Evolutionary conservation across 2,329 filamentous ascomycete genomes (phyloP).

Genomic region (Penicillium expansum): DNA sequence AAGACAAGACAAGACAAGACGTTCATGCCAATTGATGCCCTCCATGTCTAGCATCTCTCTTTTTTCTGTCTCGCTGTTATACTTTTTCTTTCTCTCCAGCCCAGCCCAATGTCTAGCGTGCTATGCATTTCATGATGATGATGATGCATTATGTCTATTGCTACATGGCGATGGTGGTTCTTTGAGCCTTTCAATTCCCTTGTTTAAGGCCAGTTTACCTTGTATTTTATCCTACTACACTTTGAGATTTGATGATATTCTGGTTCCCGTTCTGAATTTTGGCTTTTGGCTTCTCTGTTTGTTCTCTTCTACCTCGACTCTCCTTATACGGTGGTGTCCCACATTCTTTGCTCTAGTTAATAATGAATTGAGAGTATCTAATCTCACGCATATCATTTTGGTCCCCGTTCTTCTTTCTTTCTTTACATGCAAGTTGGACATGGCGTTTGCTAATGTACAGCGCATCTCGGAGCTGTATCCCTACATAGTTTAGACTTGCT

Average conservation of each 20-base stretch:
- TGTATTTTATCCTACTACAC: background rate
- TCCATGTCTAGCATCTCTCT: constrained; percentile 7
- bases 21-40: constrained; percentile 14
- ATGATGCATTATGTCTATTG: constrained; percentile 3
- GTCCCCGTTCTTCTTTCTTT: background rate
- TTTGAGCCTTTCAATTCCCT: background rate
- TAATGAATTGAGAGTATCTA: background rate
- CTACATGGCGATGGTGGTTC: constrained; percentile 2
- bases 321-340: background rate
- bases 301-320: background rate
- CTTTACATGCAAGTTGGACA: background rate
- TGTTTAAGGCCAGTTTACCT: background rate
- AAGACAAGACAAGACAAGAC: constrained; percentile 12
- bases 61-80: background rate
- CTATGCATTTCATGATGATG: constrained; percentile 3
- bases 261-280: background rate
- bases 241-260: background rate
- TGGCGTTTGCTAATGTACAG: no score
- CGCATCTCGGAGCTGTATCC: no score
- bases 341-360: background rate
- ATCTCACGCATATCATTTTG: background rate
- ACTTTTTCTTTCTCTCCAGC: background rate
- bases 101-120: constrained; percentile 12
- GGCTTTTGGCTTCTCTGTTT: background rate
- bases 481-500: no score